Evolutionary conservation across 257 asterid species (phyloP).

Genomic region (Solanum chiquidenum): DNA sequence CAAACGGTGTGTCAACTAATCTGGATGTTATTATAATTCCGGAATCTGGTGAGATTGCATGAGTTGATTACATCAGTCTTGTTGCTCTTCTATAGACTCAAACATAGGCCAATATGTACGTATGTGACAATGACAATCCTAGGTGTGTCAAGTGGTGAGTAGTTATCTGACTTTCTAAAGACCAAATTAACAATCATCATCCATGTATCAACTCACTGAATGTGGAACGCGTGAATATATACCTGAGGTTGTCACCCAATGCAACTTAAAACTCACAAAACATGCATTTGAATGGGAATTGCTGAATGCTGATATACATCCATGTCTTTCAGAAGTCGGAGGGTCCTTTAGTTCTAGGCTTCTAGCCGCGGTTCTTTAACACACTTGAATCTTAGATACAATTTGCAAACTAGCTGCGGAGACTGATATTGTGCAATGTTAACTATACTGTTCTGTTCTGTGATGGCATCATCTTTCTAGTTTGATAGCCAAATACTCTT

Average conservation of each 20-base stretch:
- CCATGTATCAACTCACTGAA: neutral
- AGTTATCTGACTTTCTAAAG: neutral
- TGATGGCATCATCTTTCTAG: neutral
- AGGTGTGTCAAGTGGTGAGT: neutral
- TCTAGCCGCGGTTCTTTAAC: neutral
- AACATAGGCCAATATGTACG: neutral
- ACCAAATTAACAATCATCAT: neutral
- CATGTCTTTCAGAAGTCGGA: neutral
- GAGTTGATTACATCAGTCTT: neutral
- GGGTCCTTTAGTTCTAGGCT: neutral
- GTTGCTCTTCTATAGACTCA: neutral
- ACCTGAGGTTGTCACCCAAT: neutral
- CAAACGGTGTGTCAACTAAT: neutral
- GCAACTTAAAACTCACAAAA: neutral
- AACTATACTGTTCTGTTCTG: neutral
- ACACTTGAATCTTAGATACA: neutral
- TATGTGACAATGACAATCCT: neutral
- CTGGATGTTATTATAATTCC: neutral
- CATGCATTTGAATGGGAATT: neutral
- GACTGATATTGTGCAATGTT: neutral
- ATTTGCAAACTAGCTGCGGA: neutral
- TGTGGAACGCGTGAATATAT: neutral
- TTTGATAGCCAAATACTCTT: neutral
- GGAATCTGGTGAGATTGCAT: neutral
- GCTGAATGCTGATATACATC: neutral